Percentiles rank a stretch among this genome's conserved stretches.
phyloP scores from a whole-genome alignment of 805 yeast species.

The Saturnispora serradocipensis region DNA sequence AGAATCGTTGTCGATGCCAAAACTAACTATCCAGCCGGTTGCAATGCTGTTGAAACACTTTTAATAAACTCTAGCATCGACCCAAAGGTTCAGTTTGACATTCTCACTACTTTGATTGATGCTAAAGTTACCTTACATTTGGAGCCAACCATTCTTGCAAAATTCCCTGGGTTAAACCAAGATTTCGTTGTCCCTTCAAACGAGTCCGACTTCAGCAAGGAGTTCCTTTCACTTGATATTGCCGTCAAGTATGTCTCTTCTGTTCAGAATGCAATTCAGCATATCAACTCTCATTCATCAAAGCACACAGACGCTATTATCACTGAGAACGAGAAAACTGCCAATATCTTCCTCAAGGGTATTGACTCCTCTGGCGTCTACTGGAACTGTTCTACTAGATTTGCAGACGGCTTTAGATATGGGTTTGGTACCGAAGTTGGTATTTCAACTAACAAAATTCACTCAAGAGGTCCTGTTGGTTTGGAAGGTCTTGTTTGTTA shows the following conservation, averaged over 20 bases:
- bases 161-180: constrained; percentile 7
- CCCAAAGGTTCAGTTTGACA: constrained; percentile 13
- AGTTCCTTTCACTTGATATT: constrained; percentile 74
- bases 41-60: constrained; percentile 90
- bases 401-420: constrained; percentile 97
- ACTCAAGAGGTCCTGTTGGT: constrained; percentile 98
- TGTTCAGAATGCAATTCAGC: constrained; percentile 67
- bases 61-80: constrained; percentile 45
- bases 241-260: constrained; percentile 58
- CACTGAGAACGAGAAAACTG: constrained; percentile 62
- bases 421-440: constrained; percentile 99
- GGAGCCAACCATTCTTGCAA: constrained; percentile 26
- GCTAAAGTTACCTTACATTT: constrained; percentile 71
- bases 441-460: constrained; percentile 91
- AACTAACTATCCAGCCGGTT: constrained; percentile 98
- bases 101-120: constrained; percentile 35
- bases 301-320: constrained; percentile 92
- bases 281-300: constrained; percentile 86
- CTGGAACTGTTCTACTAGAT: constrained; percentile 95
- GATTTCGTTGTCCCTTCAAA: constrained; percentile 31
- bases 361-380: constrained; percentile 94
- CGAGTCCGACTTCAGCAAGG: constrained; percentile 69
- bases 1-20: constrained; percentile 77
- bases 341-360: constrained; percentile 71
- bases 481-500: constrained; percentile 93